Evolutionary conservation across 495 filamentous ascomycete species (phyloP).

Genomic region (Talaromyces nanjingensis): DNA sequence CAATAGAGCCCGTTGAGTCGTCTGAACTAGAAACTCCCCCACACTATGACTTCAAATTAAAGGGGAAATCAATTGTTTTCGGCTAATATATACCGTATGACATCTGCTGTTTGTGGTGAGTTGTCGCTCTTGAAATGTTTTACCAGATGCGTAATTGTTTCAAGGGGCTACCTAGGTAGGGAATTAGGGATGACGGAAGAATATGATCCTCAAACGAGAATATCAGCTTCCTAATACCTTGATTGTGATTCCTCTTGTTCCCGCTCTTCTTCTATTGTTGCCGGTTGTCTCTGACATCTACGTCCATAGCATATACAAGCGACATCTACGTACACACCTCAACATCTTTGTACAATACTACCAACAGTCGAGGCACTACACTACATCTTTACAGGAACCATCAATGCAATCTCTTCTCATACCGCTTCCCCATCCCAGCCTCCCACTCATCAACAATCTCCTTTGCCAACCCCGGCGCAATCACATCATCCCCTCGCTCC

Average conservation of each 20-base stretch:
- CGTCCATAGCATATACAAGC: no score
- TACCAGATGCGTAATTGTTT: not conserved
- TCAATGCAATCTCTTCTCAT: not conserved
- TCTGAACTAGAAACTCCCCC: no score
- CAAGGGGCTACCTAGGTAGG: not conserved
- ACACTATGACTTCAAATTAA: no score
- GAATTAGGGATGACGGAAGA: not conserved
- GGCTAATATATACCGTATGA: not conserved
- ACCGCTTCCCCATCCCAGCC: not conserved
- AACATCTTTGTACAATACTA: not conserved
- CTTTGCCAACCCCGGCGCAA: not conserved
- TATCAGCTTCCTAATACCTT: not conserved
- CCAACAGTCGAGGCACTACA: no score
- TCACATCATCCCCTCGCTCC: constrained; percentile 11
- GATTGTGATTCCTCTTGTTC: not conserved
- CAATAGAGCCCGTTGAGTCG: not conserved
- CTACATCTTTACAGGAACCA: no score
- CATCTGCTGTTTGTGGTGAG: not conserved
- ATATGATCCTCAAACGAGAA: not conserved
- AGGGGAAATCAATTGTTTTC: not conserved
- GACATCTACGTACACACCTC: not conserved
- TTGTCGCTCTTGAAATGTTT: not conserved
- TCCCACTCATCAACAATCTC: not conserved
- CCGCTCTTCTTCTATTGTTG: not conserved
- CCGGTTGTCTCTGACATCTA: no score